These are phyloP conservation scores for Beauveria rudraprayagi DNA, from an alignment of 2,329 filamentous ascomycete genomes.

Conservation along the genomic window DNA sequence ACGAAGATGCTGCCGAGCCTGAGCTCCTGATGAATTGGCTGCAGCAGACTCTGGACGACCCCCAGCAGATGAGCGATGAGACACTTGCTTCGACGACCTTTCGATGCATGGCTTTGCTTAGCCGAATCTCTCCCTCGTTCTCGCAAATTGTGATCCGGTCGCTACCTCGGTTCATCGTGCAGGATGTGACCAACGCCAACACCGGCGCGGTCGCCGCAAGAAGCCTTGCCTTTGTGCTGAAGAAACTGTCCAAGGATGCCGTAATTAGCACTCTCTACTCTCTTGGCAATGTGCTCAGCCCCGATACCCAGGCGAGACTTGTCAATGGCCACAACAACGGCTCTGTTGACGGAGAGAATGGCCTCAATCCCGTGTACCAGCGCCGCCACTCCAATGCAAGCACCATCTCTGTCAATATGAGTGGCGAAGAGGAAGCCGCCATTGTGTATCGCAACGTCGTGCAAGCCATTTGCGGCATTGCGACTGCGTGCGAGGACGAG, in stretches of 20 bases:
- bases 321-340: constrained; percentile 44
- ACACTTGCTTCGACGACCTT: constrained; percentile 70
- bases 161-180: constrained; percentile 80
- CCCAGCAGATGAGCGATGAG: constrained; percentile 73
- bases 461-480: constrained; percentile 89
- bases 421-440: constrained; percentile 70
- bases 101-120: constrained; percentile 73
- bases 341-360: constrained; percentile 31
- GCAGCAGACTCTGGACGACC: constrained; percentile 70
- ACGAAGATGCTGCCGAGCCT: constrained; percentile 71
- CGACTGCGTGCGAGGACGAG: constrained; percentile 69
- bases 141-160: constrained; percentile 71
- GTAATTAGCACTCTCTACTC: constrained; percentile 94
- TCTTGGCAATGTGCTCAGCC: constrained; percentile 88
- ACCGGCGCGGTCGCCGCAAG: constrained; percentile 73
- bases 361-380: constrained; percentile 38
- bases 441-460: constrained; percentile 80
- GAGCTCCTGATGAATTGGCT: constrained; percentile 79
- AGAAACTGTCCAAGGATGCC: constrained; percentile 79
- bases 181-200: constrained; percentile 61
- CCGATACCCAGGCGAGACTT: constrained; percentile 49
- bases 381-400: constrained; percentile 59
- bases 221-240: constrained; percentile 74
- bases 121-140: constrained; percentile 63
- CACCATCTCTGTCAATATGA: constrained; percentile 68